Evolutionary conservation across 2,329 filamentous ascomycete species (phyloP).

Genomic region (Ambrosiella xylebori): DNA sequence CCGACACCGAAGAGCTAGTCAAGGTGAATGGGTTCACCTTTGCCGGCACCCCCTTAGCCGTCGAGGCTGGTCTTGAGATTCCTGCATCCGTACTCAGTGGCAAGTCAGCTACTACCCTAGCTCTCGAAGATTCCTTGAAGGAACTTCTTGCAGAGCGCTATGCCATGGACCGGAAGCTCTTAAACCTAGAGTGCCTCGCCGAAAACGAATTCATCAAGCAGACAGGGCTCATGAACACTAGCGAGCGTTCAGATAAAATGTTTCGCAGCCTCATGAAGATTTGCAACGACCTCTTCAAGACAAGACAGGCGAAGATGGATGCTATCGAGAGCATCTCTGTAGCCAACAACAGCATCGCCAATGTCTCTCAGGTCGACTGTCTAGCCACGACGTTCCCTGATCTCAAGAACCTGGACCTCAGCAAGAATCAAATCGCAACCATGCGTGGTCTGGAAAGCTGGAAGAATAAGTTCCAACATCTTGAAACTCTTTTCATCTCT

Average conservation of each 20-base stretch:
- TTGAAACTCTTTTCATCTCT: conserved; percentile 66
- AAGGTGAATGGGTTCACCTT: conserved; percentile 54
- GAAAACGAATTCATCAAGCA: conserved; percentile 53
- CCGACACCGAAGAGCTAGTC: conserved; percentile 45
- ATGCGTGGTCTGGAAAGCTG: conserved; percentile 54
- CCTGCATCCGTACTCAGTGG: conserved; percentile 1
- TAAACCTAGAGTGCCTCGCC: conserved; percentile 66
- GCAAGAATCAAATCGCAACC: conserved; percentile 59
- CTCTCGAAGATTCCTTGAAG: conserved; percentile 52
- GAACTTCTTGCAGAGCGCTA: conserved; percentile 61
- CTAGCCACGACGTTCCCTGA: conserved; percentile 69
- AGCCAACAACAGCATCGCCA: conserved; percentile 59
- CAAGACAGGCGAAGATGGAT: conserved; percentile 51
- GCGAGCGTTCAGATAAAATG: conserved; percentile 62
- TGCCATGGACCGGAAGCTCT: conserved; percentile 49
- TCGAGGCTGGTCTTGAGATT: conserved; percentile 1
- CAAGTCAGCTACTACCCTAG: conserved; percentile 35
- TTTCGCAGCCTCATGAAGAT: conserved; percentile 85
- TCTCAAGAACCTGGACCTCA: conserved; percentile 75
- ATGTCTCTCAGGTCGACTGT: conserved; percentile 53
- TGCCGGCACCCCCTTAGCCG: conserved; percentile 41
- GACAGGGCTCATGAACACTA: conserved; percentile 59
- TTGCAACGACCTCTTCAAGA: conserved; percentile 61
- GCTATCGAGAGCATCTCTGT: conserved; percentile 70
- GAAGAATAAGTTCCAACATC: conserved; percentile 59